phyloP scores from a whole-genome alignment of 257 asterid species.

The Sherardia arvensis region DNA sequence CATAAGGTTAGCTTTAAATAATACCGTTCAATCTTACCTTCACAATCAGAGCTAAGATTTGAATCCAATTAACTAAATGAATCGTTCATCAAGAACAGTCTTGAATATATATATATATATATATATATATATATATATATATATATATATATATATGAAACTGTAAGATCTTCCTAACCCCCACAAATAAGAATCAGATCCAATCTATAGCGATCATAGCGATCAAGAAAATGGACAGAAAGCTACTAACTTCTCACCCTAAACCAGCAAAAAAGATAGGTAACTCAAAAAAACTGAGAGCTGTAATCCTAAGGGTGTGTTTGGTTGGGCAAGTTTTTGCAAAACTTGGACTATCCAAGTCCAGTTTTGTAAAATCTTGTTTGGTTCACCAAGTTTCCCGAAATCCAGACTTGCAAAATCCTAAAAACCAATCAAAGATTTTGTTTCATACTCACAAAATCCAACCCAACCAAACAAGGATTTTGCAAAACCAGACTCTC shows the following conservation, averaged over 20 bases:
- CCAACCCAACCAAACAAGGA: no score
- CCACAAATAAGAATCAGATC: background rate
- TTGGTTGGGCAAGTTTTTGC: no score
- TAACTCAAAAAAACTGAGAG: background rate
- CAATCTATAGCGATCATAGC: background rate
- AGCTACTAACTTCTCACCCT: background rate
- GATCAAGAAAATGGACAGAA: background rate
- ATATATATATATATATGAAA: background rate
- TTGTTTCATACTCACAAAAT: no score
- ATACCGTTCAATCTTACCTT: background rate
- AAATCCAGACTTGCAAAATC: no score
- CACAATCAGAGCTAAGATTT: constrained; percentile 8
- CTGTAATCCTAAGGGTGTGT: background rate
- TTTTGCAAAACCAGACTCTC: no score
- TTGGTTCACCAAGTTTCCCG: no score
- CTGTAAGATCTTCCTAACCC: constrained; percentile 3
- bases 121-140: no score
- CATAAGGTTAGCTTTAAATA: background rate
- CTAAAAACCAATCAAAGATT: no score
- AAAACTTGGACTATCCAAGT: no score
- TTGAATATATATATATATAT: no score
- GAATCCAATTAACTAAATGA: background rate
- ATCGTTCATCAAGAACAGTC: background rate
- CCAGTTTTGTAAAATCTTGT: no score
- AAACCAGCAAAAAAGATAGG: background rate